Percentiles rank a stretch among this genome's conserved stretches.
These are phyloP conservation scores for Hermanozyma aechmeae DNA, from an alignment of 805 yeast genomes.

Conservation along the genomic window DNA sequence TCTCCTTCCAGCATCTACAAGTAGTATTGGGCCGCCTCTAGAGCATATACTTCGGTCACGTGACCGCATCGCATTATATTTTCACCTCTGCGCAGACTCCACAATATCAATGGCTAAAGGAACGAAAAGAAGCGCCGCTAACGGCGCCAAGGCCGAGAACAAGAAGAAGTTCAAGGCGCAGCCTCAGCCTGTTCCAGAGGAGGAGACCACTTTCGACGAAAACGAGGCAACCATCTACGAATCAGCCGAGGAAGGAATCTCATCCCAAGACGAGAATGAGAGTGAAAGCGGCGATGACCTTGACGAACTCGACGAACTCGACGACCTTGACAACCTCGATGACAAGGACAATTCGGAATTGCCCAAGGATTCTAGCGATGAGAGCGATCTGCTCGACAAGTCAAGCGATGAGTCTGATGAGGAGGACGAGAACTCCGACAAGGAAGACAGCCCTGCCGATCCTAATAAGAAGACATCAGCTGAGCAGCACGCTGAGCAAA, in stretches of 20 bases:
- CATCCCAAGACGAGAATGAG: slow-evolving; percentile 4
- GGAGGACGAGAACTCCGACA: slow-evolving; percentile 4
- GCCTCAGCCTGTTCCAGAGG: slow-evolving; percentile 16
- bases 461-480: slow-evolving; percentile 44
- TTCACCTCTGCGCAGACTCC: slow-evolving; percentile 1
- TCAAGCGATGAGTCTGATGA: slow-evolving; percentile 2
- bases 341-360: slow-evolving; percentile 12
- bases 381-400: slow-evolving; percentile 5
- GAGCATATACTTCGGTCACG: slow-evolving; percentile 4
- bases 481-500: slow-evolving; percentile 78
- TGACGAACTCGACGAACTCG: slow-evolving; percentile 14
- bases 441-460: slow-evolving; percentile 13
- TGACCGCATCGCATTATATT: slow-evolving; percentile 13
- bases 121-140: slow-evolving; percentile 11
- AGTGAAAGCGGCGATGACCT: slow-evolving; percentile 11
- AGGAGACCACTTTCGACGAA: slow-evolving; percentile 10
- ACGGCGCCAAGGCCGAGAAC: slow-evolving; percentile 3
- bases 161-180: slow-evolving; percentile 14
- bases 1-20: too few species aligned
- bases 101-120: slow-evolving; percentile 19
- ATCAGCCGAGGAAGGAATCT: slow-evolving; percentile 12
- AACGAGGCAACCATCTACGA: slow-evolving; percentile 16
- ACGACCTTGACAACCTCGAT: slow-evolving; percentile 5
- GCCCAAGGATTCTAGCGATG: slow-evolving; percentile 19
- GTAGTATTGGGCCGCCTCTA: background rate